These are phyloP conservation scores for Rhynchospora pubera DNA, from an alignment of 176 grass and related monocot species.

Conservation along the genomic window DNA sequence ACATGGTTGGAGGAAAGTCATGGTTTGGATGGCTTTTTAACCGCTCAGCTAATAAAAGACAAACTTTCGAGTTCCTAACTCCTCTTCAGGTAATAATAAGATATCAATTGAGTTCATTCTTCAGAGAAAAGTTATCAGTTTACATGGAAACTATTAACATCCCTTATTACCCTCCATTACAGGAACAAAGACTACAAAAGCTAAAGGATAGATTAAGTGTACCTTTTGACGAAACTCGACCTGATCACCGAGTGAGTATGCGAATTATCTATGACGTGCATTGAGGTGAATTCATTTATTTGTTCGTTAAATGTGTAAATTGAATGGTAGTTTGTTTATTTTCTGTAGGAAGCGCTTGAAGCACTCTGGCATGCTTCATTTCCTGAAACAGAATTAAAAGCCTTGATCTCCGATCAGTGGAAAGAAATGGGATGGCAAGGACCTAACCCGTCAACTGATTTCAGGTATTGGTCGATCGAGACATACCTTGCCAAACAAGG, in stretches of 20 bases:
- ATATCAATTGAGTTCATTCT: not conserved
- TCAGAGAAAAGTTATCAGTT: not conserved
- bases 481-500: not conserved
- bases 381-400: slow-evolving; percentile 51
- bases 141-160: not conserved
- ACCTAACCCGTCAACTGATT: slow-evolving; percentile 77
- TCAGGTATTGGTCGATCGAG: slow-evolving; percentile 48
- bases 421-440: slow-evolving; percentile 97
- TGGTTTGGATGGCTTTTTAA: slow-evolving; percentile 91
- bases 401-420: slow-evolving; percentile 83
- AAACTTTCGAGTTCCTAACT: slow-evolving; percentile 37
- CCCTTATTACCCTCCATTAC: slow-evolving; percentile 17
- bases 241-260: slow-evolving; percentile 61
- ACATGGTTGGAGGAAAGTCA: slow-evolving; percentile 79
- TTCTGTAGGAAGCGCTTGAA: slow-evolving; percentile 57
- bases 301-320: not conserved
- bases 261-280: not conserved
- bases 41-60: slow-evolving; percentile 52
- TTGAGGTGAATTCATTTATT: not conserved
- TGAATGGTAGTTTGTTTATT: slow-evolving; percentile 1
- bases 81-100: slow-evolving; percentile 49
- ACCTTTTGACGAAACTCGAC: slow-evolving; percentile 64
- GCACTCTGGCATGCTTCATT: slow-evolving; percentile 74
- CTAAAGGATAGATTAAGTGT: slow-evolving; percentile 78
- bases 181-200: slow-evolving; percentile 72